Evolutionary conservation across 371 early-diverging fungal species (phyloP), one percentile per base, ranked within the genome.

Genomic region (Mortierella polycephala): DNA sequence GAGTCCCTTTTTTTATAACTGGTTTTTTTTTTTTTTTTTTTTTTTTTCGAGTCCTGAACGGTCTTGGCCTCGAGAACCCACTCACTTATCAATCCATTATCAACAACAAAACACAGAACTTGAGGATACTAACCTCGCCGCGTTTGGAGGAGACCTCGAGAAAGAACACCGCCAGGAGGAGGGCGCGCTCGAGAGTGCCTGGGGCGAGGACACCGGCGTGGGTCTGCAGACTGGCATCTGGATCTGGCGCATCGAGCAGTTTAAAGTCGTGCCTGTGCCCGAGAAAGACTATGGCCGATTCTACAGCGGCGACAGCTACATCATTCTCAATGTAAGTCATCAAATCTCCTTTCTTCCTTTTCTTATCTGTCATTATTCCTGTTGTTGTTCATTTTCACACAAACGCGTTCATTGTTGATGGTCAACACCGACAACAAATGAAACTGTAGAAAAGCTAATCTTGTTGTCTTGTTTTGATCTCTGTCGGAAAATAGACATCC

Each of bases 191-290:
- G 93, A 94, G 75, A 72, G 69, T 10, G 90, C 89, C n/a, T 93
- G 94, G 93, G 84, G 85, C 67, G 86, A 87, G 62, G 67, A 54
- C 12, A 67, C 67, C 4, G 81, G 70, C 13, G 69, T 77, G n/a
- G 77, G 77, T 23, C 60, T 65, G 40, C 20, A 71, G 67, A 40
- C 67, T 46, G 94, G 94, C 42, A 82, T 93, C 57, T 86, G 88
- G 84, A 83, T 94, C 56, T 95, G 94, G 94, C 86, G 96, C 61
- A 92, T 95, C 56, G 93, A 94, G 76, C 82, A 90, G 69, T 95
- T 95, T 84, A 74, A 88, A 56, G 86, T 94, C 18, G 86, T 89
- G 7, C 53, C 89, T 42, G 87, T 89, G 51, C 90, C 93, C 64
- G 83, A 85, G 63, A 81, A 83, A 20, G 77, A 89, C 37, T 88